Percentiles rank a stretch among this genome's conserved stretches.
Conservation (phyloP, 2,329 filamentous ascomycete species). For the Botrytis cinerea region DNA sequence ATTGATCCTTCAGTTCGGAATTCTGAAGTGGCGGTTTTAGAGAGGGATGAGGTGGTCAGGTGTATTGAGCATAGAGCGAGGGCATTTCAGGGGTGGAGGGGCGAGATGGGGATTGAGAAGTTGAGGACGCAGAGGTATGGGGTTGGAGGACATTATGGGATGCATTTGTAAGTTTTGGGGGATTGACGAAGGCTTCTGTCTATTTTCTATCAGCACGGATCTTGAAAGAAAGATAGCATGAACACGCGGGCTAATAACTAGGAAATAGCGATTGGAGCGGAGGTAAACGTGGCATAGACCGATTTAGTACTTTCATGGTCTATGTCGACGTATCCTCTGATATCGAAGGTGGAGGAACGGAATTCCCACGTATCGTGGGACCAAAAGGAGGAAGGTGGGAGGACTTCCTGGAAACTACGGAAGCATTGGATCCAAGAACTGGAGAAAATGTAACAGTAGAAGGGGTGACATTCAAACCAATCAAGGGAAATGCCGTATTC, state of each 20-base stretch:
- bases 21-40: conserved; percentile 53
- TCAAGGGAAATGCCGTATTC: conserved; percentile 59
- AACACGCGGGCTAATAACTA: conserved; percentile 27
- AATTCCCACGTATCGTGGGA: conserved; percentile 55
- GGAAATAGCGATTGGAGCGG: conserved; percentile 62
- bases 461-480: conserved; percentile 59
- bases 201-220: background rate
- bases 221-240: background rate
- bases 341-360: conserved; percentile 59
- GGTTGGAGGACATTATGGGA: conserved; percentile 57
- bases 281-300: conserved; percentile 43
- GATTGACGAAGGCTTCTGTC: no score
- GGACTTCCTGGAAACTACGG: conserved; percentile 56
- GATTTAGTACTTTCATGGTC: conserved; percentile 63
- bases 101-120: conserved; percentile 58
- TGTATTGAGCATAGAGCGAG: conserved; percentile 61
- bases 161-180: conserved; percentile 21
- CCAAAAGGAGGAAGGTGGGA: conserved; percentile 52
- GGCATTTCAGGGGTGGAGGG: conserved; percentile 60
- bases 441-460: conserved; percentile 30
- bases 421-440: conserved; percentile 29
- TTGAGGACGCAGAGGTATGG: conserved; percentile 63
- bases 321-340: conserved; percentile 49
- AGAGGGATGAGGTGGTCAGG: conserved; percentile 51
- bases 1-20: conserved; percentile 52